Evolutionary conservation across 345 rosid genomes (phyloP).

Genomic region (Eucalyptus urophylla): DNA sequence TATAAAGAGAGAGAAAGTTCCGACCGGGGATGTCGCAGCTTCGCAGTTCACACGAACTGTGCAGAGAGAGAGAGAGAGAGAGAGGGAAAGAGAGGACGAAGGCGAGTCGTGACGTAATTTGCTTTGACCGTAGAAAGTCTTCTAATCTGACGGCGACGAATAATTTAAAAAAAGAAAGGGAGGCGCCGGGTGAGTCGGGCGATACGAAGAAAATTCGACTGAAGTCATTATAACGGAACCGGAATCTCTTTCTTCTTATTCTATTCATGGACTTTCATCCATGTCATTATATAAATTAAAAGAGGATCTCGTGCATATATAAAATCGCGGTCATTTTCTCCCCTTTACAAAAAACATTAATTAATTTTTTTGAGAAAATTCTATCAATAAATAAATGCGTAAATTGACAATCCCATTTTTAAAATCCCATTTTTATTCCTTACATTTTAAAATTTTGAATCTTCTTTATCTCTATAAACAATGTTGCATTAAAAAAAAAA

Average conservation of each 20-base stretch:
- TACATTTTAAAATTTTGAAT: not conserved
- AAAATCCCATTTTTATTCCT: not conserved
- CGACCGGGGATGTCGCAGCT: not conserved
- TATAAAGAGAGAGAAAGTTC: not conserved
- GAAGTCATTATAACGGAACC: not conserved
- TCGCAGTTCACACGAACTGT: not conserved
- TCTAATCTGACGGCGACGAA: not conserved
- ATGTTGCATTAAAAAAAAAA: not conserved
- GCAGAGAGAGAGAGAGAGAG: not conserved
- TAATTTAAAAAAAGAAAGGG: not conserved
- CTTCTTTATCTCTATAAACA: not conserved
- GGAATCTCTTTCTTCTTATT: not conserved
- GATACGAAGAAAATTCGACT: not conserved
- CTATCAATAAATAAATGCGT: not conserved
- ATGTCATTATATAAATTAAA: not conserved
- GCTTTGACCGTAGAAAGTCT: not conserved
- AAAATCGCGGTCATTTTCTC: not conserved
- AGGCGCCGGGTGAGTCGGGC: not conserved
- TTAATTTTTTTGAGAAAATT: not conserved
- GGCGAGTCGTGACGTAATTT: not conserved
- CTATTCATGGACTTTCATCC: not conserved
- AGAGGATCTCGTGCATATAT: not conserved
- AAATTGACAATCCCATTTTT: not conserved
- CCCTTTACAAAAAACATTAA: fast-evolving
- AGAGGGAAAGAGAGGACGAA: not conserved